Base-by-base conservation (phyloP, 495 filamentous ascomycete species). In the Penicillium dipodomyicola region DNA sequence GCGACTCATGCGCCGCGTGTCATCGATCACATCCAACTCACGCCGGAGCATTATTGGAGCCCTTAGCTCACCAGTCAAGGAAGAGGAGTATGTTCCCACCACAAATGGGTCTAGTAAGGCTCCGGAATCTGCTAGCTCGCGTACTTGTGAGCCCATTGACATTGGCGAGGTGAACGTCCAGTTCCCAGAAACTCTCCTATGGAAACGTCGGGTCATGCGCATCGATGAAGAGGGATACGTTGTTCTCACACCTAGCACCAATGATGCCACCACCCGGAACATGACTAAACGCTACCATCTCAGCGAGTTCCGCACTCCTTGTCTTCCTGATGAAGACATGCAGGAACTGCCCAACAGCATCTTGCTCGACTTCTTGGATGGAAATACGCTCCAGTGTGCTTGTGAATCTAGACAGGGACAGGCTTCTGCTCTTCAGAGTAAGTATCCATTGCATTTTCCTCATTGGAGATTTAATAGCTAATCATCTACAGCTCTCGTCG, bases 81-180 rank as follows among this genome's bases (percentile, higher is more conserved):
- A 90, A 65, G 84, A 87, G 61, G 78, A 83, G 46, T 69, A 68
- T 49, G 63, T 57, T 15, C 47, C 52, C 3, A 52, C 67, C 7
- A 71, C 70, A 32, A 73, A 84, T 49, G 63, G 77, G 2, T 75
- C 67, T 8, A 67, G 58, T 37, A 57, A 61, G 48, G 54, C 61
- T 55, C 71, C 58, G 51, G 63, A 70, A 62, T 59, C 67, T 61
- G 62, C 69, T 63, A 67, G 29, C 4, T 45, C 56, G 19, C 54
- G 33, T 30, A 46, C 57, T 17, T 40, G 58, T 1, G 54, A 72
- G 33, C 81, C 83, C 20, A 74, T 87, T 27, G 82, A 86, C 49
- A 81, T 95, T 67, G 92, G 92, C 39, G 91, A 96, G 64, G 85
- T 96, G 49, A 96, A 97, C 60, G 85, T 96, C 4, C 92, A 97